These are phyloP conservation scores for Tillandsia fasciculata DNA, from an alignment of 176 grass and related monocot genomes.

Conservation along the genomic window DNA sequence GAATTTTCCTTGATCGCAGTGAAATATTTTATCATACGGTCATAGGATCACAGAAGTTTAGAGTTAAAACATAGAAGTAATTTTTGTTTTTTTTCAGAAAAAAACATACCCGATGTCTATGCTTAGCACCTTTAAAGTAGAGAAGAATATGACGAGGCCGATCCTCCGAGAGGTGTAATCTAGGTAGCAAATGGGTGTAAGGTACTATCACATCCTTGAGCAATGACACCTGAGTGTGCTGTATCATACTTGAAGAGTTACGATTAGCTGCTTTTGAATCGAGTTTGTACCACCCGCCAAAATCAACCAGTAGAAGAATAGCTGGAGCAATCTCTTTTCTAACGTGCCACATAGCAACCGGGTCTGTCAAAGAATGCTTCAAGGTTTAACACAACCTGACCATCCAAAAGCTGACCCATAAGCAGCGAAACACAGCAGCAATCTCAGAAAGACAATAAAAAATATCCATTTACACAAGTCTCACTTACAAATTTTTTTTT, in stretches of 20 bases:
- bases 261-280: conserved; percentile 46
- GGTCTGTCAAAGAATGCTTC: conserved; percentile 90
- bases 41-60: too few species aligned
- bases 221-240: conserved; percentile 76
- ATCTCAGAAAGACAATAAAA: conserved; percentile 7
- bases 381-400: conserved; percentile 73
- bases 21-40: too few species aligned
- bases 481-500: neutral
- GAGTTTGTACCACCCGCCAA: conserved; percentile 83
- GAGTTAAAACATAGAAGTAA: neutral
- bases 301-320: conserved; percentile 94
- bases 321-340: conserved; percentile 63
- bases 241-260: conserved; percentile 51
- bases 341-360: conserved; percentile 92
- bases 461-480: neutral
- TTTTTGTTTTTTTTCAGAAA: neutral
- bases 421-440: conserved; percentile 29
- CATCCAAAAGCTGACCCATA: conserved; percentile 48
- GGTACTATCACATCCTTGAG: conserved; percentile 95
- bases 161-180: conserved; percentile 42
- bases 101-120: conserved; percentile 75
- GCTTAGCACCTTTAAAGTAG: conserved; percentile 92
- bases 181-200: conserved; percentile 86
- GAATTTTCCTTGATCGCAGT: too few species aligned
- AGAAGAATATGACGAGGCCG: conserved; percentile 47